These are phyloP conservation scores for Carpinus fangiana DNA, from an alignment of 306 rosid genomes.

Conservation along the genomic window DNA sequence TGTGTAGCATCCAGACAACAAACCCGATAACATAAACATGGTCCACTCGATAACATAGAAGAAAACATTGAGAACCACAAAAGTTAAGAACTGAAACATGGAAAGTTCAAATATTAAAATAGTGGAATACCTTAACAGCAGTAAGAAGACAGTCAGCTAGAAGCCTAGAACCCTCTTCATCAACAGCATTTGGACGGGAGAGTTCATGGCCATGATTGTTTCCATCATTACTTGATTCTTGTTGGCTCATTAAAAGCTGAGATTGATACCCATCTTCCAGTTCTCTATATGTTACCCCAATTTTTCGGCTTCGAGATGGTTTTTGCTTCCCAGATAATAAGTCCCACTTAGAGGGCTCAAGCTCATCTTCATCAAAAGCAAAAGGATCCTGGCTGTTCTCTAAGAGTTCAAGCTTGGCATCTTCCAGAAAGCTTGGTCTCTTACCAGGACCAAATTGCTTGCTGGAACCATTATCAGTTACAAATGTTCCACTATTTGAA, in stretches of 20 bases:
- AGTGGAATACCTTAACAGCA: conserved; percentile 65
- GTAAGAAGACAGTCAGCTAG: conserved; percentile 83
- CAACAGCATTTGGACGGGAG: conserved; percentile 39
- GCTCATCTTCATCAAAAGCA: conserved; percentile 94
- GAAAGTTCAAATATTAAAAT: conserved; percentile 16
- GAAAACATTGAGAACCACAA: conserved; percentile 11
- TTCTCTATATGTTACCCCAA: conserved; percentile 36
- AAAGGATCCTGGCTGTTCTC: conserved; percentile 81
- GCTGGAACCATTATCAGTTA: conserved; percentile 39
- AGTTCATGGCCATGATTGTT: conserved; percentile 37
- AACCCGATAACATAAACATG: background rate
- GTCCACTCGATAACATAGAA: background rate
- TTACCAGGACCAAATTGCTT: conserved; percentile 42
- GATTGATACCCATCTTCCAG: conserved; percentile 57
- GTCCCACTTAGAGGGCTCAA: conserved; percentile 91
- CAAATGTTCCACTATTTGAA: conserved; percentile 37
- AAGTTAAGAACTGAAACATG: conserved; percentile 1
- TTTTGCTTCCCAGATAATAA: conserved; percentile 66
- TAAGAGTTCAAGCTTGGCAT: conserved; percentile 37
- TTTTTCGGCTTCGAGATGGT: conserved; percentile 37
- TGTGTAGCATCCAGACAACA: background rate
- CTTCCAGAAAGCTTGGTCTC: conserved; percentile 26
- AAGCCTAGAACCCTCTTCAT: conserved; percentile 56
- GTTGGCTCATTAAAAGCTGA: conserved; percentile 41
- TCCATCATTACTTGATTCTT: conserved; percentile 55